Conservation (phyloP, 148 eudicot genomes). For the Agrostemma githago region DNA sequence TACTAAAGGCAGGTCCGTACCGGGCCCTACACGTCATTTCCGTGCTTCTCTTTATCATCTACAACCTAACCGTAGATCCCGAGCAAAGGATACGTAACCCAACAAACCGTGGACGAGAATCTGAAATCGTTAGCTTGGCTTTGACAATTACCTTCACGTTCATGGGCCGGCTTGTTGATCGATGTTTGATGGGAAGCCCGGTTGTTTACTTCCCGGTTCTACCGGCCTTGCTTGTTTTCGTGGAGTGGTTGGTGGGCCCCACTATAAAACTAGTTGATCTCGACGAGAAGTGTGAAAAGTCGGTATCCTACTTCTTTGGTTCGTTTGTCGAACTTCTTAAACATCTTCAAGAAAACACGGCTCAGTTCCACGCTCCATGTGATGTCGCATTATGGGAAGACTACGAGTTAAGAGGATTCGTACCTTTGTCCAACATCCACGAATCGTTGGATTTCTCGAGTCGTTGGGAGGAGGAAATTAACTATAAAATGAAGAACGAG, state of each 20-base stretch:
- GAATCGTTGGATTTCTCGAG: slow-evolving; percentile 41
- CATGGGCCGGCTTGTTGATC: slow-evolving; percentile 65
- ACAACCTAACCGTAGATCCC: slow-evolving; percentile 31
- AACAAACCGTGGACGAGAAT: slow-evolving; percentile 26
- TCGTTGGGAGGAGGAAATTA: slow-evolving; percentile 31
- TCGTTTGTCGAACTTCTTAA: slow-evolving; percentile 60
- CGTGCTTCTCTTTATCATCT: slow-evolving; percentile 50
- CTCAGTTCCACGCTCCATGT: slow-evolving; percentile 21
- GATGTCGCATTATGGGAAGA: slow-evolving; percentile 84
- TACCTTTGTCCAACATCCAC: slow-evolving; percentile 45
- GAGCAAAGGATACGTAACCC: slow-evolving; percentile 29
- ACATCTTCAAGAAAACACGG: slow-evolving; percentile 28
- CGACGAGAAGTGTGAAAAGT: slow-evolving; percentile 46
- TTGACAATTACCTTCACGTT: slow-evolving; percentile 50
- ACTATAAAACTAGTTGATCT: slow-evolving; percentile 26
- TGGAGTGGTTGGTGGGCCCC: slow-evolving; percentile 66
- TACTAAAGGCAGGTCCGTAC: slow-evolving; percentile 70
- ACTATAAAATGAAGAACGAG: slow-evolving; percentile 30
- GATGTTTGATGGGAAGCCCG: slow-evolving; percentile 43
- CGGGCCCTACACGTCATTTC: slow-evolving; percentile 70
- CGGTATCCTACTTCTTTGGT: slow-evolving; percentile 52
- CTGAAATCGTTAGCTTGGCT: slow-evolving; percentile 34
- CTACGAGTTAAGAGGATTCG: slow-evolving; percentile 71
- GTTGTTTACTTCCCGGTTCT: slow-evolving; percentile 48
- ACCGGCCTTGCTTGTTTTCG: slow-evolving; percentile 68